Percentiles rank a stretch among this genome's conserved stretches.
Conservation (phyloP, 257 asterid species). For the Solanum ossicruentum region DNA sequence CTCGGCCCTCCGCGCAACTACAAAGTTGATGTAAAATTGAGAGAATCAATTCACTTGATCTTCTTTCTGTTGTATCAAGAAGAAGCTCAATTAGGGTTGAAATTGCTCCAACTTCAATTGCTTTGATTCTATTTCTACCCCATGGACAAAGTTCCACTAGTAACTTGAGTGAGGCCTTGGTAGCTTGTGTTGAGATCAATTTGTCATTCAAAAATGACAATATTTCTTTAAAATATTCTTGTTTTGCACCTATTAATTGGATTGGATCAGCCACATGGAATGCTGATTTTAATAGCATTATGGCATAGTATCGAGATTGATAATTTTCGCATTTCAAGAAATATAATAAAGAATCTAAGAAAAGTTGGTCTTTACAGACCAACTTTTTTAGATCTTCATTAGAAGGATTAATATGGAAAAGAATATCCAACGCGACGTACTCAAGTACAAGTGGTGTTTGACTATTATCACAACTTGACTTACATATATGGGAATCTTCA, state of each 20-base stretch:
- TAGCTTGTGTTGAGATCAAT: constrained; percentile 16
- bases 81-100: constrained; percentile 38
- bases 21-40: constrained; percentile 51
- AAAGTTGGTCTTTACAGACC: background rate
- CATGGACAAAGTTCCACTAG: constrained; percentile 46
- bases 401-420: constrained; percentile 29
- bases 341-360: constrained; percentile 18
- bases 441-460: background rate
- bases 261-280: constrained; percentile 35
- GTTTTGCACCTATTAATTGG: constrained; percentile 11
- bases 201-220: constrained; percentile 17
- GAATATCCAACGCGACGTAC: constrained; percentile 17
- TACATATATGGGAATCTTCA: background rate
- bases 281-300: constrained; percentile 21
- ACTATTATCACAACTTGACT: background rate
- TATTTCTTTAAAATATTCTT: constrained; percentile 14
- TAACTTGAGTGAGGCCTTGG: constrained; percentile 41
- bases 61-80: constrained; percentile 20
- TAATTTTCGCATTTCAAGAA: constrained; percentile 19
- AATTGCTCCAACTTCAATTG: constrained; percentile 39
- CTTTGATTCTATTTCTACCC: constrained; percentile 60
- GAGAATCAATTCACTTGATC: constrained; percentile 33
- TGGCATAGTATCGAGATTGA: constrained; percentile 14
- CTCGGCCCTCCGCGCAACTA: constrained; percentile 68
- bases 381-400: constrained; percentile 16